phyloP scores from a whole-genome alignment of 228 moss, liverwort and hornwort genomes.

The Sphagnum fallax region DNA sequence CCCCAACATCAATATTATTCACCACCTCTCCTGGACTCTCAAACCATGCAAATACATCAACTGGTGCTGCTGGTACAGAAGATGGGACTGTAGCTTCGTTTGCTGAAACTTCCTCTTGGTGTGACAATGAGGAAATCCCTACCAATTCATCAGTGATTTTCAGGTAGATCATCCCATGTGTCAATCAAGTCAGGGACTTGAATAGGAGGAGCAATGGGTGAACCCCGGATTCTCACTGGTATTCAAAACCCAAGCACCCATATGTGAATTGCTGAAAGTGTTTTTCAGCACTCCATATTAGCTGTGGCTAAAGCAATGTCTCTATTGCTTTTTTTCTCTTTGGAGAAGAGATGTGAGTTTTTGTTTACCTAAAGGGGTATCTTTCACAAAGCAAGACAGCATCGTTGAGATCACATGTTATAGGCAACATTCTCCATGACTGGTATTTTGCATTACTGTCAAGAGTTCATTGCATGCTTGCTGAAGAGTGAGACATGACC shows the following conservation, averaged over 20 bases:
- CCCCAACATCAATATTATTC: slow-evolving; percentile 12
- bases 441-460: slow-evolving; percentile 34
- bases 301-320: no score
- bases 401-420: slow-evolving; percentile 61
- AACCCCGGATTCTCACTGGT: no score
- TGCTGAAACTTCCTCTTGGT: slow-evolving; percentile 17
- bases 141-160: slow-evolving; percentile 21
- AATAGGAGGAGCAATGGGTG: slow-evolving; percentile 32
- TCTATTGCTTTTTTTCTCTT: no score
- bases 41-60: slow-evolving; percentile 32
- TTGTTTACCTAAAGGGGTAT: slow-evolving; percentile 45
- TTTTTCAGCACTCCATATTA: no score
- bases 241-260: no score
- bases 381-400: slow-evolving; percentile 56
- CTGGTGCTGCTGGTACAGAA: slow-evolving; percentile 14
- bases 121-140: slow-evolving; percentile 24
- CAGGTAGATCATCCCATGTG: slow-evolving; percentile 39
- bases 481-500: no score
- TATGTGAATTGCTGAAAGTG: no score
- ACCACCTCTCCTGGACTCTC: slow-evolving; percentile 14
- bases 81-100: slow-evolving; percentile 13
- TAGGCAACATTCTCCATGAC: slow-evolving; percentile 66
- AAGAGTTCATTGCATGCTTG: no score
- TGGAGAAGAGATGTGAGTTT: slow-evolving; percentile 38
- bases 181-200: slow-evolving; percentile 79